These are phyloP conservation scores for Daedaleopsis sinensis DNA, from an alignment of 768 basidiomycete genomes.

Conservation along the genomic window DNA sequence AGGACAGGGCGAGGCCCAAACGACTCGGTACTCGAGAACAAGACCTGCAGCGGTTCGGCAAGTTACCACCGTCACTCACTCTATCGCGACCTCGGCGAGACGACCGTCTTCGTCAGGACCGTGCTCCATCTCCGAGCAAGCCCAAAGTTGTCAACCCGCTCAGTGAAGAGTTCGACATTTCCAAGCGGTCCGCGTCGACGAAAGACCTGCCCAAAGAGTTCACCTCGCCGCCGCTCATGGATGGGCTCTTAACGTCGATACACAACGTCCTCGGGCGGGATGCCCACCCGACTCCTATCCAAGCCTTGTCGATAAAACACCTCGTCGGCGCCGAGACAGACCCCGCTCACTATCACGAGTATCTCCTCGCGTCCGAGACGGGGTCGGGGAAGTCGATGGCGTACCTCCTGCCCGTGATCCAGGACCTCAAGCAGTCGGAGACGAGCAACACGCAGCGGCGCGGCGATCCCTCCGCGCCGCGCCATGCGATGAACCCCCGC, in stretches of 20 bases:
- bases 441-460: conserved; percentile 18
- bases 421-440: conserved; percentile 75
- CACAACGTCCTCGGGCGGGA: conserved; percentile 57
- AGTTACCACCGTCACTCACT: not conserved
- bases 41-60: not conserved
- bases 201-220: conserved; percentile 47
- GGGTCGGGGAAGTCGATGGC: conserved; percentile 93
- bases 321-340: conserved; percentile 42
- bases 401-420: conserved; percentile 83
- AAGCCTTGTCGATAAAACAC: conserved; percentile 71
- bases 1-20: not conserved
- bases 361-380: conserved; percentile 84
- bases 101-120: not conserved
- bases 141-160: conserved; percentile 30
- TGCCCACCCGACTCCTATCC: conserved; percentile 75
- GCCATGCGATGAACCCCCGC: conserved; percentile 60
- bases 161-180: conserved; percentile 41
- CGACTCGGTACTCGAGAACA: not conserved
- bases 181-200: conserved; percentile 26
- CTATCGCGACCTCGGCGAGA: not conserved
- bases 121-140: not conserved
- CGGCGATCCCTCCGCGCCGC: conserved; percentile 4
- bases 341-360: conserved; percentile 46
- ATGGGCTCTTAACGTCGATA: conserved; percentile 62
- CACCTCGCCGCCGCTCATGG: conserved; percentile 68